A percentile compares a stretch with the other conserved stretches of the same genome.
phyloP scores from a whole-genome alignment of 2,329 filamentous ascomycete genomes.

The Fusarium drepaniforme region DNA sequence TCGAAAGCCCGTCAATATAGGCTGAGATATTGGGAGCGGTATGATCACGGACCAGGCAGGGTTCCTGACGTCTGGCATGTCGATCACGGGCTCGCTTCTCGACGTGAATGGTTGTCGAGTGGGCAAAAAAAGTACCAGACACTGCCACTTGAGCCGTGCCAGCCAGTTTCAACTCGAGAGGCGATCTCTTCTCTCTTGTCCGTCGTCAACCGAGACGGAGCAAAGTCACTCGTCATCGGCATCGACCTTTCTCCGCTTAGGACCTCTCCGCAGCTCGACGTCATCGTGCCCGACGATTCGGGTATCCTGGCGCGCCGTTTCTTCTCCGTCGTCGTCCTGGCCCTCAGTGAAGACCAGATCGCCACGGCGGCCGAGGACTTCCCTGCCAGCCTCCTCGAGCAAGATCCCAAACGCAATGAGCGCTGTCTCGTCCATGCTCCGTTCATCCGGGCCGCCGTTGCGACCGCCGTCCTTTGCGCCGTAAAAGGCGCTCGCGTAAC shows the following conservation, averaged over 20 bases:
- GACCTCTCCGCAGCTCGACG: conserved; percentile 36
- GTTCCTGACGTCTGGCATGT: conserved; percentile 18
- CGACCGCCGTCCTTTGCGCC: conserved; percentile 51
- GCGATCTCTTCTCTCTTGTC: conserved; percentile 4
- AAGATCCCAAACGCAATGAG: conserved; percentile 81
- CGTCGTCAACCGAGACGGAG: not conserved
- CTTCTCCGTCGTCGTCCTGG: conserved; percentile 40
- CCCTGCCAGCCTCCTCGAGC: conserved; percentile 76
- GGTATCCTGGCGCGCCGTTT: conserved; percentile 31
- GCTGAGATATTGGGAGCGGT: conserved; percentile 10
- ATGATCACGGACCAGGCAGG: conserved; percentile 14
- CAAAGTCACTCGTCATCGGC: conserved; percentile 30
- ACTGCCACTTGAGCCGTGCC: not conserved
- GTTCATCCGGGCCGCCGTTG: conserved; percentile 49
- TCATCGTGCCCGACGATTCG: conserved; percentile 41
- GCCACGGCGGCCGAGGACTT: conserved; percentile 72
- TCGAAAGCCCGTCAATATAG: conserved; percentile 13
- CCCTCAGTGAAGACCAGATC: conserved; percentile 80
- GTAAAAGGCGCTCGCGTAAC: conserved; percentile 77
- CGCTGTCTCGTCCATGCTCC: conserved; percentile 83
- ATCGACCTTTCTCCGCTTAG: conserved; percentile 50
- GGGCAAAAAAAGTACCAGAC: conserved; percentile 1
- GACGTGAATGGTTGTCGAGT: conserved; percentile 15
- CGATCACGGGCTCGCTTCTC: conserved; percentile 19
- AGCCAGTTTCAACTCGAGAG: conserved; percentile 3